phyloP scores from a whole-genome alignment of 2,329 filamentous ascomycete species.

The Colletotrichum sp. region DNA sequence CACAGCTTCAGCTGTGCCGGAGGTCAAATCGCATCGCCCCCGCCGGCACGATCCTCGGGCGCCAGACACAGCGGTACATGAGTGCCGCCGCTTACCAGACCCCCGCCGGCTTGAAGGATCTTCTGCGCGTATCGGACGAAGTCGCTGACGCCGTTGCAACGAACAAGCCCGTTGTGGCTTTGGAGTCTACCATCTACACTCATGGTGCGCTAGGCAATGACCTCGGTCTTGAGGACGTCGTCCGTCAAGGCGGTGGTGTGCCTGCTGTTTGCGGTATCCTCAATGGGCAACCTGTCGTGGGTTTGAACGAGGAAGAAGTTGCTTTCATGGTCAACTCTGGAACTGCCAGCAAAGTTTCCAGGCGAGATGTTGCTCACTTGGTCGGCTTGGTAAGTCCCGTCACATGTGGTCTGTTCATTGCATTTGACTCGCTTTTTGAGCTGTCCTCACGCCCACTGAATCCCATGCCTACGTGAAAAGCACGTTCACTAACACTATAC shows the following conservation, averaged over 20 bases:
- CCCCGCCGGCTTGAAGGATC: conserved; percentile 36
- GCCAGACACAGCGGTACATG: conserved; percentile 5
- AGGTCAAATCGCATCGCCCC: background rate
- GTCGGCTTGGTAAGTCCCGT: conserved; percentile 70
- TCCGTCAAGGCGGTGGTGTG: conserved; percentile 80
- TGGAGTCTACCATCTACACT: conserved; percentile 97
- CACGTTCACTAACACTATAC: background rate
- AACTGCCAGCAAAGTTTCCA: conserved; percentile 80
- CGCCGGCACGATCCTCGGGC: background rate
- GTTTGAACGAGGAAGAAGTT: conserved; percentile 75
- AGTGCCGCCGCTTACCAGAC: conserved; percentile 16
- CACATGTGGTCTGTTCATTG: background rate
- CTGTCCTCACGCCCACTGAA: background rate
- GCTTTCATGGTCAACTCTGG: conserved; percentile 71
- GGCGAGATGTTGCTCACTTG: conserved; percentile 84
- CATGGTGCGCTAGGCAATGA: conserved; percentile 84
- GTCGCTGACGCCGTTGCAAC: conserved; percentile 77
- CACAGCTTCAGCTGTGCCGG: conserved; percentile 1
- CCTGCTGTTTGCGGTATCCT: conserved; percentile 92
- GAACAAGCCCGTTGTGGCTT: conserved; percentile 83
- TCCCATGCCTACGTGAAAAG: background rate
- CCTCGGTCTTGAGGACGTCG: conserved; percentile 76
- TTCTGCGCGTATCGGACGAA: conserved; percentile 81
- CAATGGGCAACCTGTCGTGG: conserved; percentile 82
- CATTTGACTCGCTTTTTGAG: background rate